Evolutionary conservation across 345 rosid genomes (phyloP).

Genomic region (Citrus cavaleriei): DNA sequence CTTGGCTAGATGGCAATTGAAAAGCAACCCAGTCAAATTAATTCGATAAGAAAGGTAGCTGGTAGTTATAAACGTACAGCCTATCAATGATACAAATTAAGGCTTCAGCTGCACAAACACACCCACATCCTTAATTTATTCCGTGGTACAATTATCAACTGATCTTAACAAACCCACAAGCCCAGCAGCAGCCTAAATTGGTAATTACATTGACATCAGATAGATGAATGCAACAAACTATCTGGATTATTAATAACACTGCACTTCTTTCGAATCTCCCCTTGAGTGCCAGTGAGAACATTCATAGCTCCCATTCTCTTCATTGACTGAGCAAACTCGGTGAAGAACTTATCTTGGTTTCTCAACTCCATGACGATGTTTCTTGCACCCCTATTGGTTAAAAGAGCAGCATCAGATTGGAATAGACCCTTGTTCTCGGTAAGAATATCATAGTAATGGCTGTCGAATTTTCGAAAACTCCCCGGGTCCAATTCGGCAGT

Average conservation of each 20-base stretch:
- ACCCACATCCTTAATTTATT: neutral
- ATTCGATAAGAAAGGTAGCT: too few species aligned
- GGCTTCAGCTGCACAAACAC: too few species aligned
- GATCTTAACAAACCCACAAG: neutral
- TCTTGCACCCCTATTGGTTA: slow-evolving; percentile 28
- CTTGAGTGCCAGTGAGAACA: slow-evolving; percentile 37
- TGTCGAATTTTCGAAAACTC: slow-evolving; percentile 41
- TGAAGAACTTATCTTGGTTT: slow-evolving; percentile 26
- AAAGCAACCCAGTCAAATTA: too few species aligned
- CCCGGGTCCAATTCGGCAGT: slow-evolving; percentile 54
- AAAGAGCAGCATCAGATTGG: slow-evolving; percentile 61
- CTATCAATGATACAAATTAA: too few species aligned
- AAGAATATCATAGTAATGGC: slow-evolving; percentile 35
- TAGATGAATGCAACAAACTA: neutral
- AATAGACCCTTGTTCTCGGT: slow-evolving; percentile 47
- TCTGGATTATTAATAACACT: slow-evolving; percentile 23
- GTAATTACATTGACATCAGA: neutral
- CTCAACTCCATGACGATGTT: slow-evolving; percentile 10
- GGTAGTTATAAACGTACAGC: too few species aligned
- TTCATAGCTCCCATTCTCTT: slow-evolving; percentile 45
- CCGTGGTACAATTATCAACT: neutral
- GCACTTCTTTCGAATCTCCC: slow-evolving; percentile 60
- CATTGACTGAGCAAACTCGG: slow-evolving; percentile 58
- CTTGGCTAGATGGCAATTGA: too few species aligned
- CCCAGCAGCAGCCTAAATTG: neutral